Base-by-base conservation (phyloP, 1,139 yeast genomes). In the Kurtzmaniella quercitrusa region DNA sequence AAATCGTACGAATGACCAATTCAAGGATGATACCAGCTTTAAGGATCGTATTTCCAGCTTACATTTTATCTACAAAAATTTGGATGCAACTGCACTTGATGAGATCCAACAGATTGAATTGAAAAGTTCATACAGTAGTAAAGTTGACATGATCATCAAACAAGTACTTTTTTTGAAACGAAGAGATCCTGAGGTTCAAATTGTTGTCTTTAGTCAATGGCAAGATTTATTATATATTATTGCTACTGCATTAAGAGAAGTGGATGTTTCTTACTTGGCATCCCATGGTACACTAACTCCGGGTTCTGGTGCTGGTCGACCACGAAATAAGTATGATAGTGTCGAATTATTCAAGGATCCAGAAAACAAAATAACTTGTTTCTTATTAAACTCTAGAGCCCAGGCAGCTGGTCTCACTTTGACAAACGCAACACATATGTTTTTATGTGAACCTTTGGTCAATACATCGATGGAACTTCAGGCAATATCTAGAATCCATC, bases 351-450 rank as follows among this genome's bases (percentile, higher is more conserved):
- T 91, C 63, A 86, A 84, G 49, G 74, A 73, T 41, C 79, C 88
- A 1, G 43, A 46, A 46, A 66, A 78, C 3, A 61, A 66, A 1
- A 75, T 86, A n/a, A 85, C 96, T 0, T 89, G 97, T 59, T 82
- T 91, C 55, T 61, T 93, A 36, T 65, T 93, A 50, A 88, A 88
- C 62, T 93, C 96, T 0, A 83, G 80, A 52, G 85, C 91, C 0
- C 88, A 89, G 56, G 89, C 96, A 8, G 81, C 96, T 23, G 98
- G 98, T 0, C 68, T 93, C 50, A 93, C 96, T 2, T 71, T 93
- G 49, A 81, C 89, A 12, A 91, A 91, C 66, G 98, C 98, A 0
- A 83, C 88, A 0, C 96, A 93, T 60, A 91, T 93, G 0, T 84
- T 88, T 50, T 60, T 89, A 9, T 84, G 96, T 60, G 98, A 93